Conservation (phyloP, 306 rosid genomes). For the Bauhinia variegata region DNA sequence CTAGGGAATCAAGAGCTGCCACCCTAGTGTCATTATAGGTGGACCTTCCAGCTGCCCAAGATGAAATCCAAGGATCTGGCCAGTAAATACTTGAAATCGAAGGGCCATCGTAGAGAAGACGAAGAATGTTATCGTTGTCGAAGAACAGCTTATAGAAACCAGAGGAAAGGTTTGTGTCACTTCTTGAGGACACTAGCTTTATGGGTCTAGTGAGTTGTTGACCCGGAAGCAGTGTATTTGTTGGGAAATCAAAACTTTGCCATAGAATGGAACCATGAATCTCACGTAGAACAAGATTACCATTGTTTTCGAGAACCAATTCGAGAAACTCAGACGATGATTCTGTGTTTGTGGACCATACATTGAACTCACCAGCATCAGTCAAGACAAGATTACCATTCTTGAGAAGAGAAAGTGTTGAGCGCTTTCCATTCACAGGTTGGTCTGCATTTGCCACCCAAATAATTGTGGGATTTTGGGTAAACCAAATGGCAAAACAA, state of each 20-base stretch:
- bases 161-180: background rate
- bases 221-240: slow-evolving; percentile 32
- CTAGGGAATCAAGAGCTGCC: background rate
- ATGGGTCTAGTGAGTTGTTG: slow-evolving; percentile 26
- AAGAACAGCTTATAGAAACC: background rate
- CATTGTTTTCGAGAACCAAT: slow-evolving; percentile 7
- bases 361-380: background rate
- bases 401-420: background rate
- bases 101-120: background rate
- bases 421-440: background rate
- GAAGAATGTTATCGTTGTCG: slow-evolving; percentile 1
- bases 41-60: background rate
- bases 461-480: background rate
- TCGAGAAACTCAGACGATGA: background rate
- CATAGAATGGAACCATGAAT: slow-evolving; percentile 5
- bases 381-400: background rate
- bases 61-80: background rate
- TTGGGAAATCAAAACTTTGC: slow-evolving; percentile 36
- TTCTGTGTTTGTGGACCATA: background rate
- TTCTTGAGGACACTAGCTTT: background rate
- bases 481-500: slow-evolving; percentile 30
- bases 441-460: background rate
- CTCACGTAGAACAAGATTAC: slow-evolving; percentile 21
- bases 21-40: background rate
- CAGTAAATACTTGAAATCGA: background rate